A percentile compares a stretch with the other conserved stretches of the same genome.
Conservation (phyloP, 192 early-diverging fungal genomes). For the Podochytrium sp. region DNA sequence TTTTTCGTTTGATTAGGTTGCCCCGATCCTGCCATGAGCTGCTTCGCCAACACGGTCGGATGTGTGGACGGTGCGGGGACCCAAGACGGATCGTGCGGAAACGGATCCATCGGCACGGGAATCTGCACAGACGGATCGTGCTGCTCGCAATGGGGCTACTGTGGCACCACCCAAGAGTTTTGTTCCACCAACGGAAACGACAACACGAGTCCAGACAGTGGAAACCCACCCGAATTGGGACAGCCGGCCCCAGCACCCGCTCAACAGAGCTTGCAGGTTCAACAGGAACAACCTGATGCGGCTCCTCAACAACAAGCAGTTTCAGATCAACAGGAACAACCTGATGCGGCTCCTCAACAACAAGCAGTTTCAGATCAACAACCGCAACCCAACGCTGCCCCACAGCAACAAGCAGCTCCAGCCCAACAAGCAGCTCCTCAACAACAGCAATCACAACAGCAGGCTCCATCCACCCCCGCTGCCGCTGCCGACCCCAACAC, state of each 20-base stretch:
- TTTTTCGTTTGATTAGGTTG: neutral
- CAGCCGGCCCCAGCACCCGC: neutral
- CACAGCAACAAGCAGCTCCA: neutral
- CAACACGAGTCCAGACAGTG: neutral
- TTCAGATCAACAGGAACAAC: neutral
- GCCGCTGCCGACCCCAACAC: neutral
- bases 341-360: no score
- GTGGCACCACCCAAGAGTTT: neutral
- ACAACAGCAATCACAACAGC: neutral
- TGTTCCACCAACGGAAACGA: conserved; percentile 1
- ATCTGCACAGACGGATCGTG: neutral
- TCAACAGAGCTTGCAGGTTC: no score
- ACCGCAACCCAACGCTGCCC: neutral
- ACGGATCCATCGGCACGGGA: neutral
- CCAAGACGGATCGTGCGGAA: neutral
- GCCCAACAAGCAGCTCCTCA: neutral
- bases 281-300: neutral
- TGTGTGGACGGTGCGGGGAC: neutral
- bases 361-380: neutral
- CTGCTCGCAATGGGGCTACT: conserved; percentile 16
- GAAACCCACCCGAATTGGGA: neutral
- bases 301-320: neutral
- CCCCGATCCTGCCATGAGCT: neutral
- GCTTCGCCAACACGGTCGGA: neutral
- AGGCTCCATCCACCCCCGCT: neutral